Evolutionary conservation across 306 rosid genomes (phyloP).

Genomic region (Glycine soja): DNA sequence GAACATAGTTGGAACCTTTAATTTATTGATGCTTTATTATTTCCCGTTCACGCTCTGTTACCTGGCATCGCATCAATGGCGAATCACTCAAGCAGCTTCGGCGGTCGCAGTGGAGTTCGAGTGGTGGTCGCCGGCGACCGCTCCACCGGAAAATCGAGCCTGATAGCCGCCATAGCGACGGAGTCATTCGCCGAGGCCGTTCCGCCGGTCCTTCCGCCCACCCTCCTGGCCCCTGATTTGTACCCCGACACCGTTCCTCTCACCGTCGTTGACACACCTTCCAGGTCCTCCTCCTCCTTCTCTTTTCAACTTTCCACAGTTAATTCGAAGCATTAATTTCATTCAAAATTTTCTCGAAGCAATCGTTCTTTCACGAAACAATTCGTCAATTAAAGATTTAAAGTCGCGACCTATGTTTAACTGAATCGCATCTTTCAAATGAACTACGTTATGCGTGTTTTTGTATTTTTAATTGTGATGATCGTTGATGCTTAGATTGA

Average conservation of each 20-base stretch:
- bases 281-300: constrained; percentile 56
- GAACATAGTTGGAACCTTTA: not conserved
- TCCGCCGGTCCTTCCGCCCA: constrained; percentile 72
- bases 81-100: constrained; percentile 23
- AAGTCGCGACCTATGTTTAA: constrained; percentile 13
- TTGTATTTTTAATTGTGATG: not conserved
- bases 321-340: not conserved
- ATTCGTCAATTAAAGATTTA: constrained; percentile 9
- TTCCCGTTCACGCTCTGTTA: not conserved
- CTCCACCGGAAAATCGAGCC: constrained; percentile 86
- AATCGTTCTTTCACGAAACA: constrained; percentile 10
- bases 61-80: constrained; percentile 43
- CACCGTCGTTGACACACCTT: constrained; percentile 79
- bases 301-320: not conserved
- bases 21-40: not conserved
- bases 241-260: constrained; percentile 74
- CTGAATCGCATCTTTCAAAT: constrained; percentile 13
- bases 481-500: not conserved
- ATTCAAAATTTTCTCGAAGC: not conserved
- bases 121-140: constrained; percentile 81
- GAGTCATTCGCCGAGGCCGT: constrained; percentile 70
- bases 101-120: constrained; percentile 57
- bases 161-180: constrained; percentile 68
- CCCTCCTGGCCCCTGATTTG: constrained; percentile 75
- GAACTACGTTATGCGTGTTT: not conserved